A percentile compares a stretch with the other conserved stretches of the same genome.
phyloP scores from a whole-genome alignment of 495 filamentous ascomycete species.

The Neurospora tetrasperma region DNA sequence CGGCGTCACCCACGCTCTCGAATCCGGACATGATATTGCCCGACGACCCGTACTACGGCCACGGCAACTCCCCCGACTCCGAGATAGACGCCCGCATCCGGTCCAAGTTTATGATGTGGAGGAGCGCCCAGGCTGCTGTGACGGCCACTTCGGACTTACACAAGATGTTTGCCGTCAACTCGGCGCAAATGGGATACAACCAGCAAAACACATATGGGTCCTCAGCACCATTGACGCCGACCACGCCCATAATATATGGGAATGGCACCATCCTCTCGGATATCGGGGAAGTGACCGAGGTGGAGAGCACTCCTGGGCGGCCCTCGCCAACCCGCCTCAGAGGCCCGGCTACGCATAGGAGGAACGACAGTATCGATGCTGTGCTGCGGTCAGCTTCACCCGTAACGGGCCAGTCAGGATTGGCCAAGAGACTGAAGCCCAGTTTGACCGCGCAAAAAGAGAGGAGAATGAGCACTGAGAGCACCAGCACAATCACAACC shows the following conservation, averaged over 20 bases:
- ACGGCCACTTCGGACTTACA: constrained; percentile 24
- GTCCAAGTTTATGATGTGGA: constrained; percentile 36
- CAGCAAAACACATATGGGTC: constrained; percentile 30
- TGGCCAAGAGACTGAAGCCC: constrained; percentile 33
- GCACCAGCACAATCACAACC: constrained; percentile 41
- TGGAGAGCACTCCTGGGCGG: constrained; percentile 40
- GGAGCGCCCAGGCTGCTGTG: constrained; percentile 25
- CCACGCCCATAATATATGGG: constrained; percentile 48
- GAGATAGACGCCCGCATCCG: constrained; percentile 25
- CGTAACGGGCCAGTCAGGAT: constrained; percentile 10
- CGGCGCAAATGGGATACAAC: constrained; percentile 6
- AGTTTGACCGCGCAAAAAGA: constrained; percentile 20
- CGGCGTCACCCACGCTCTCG: constrained; percentile 75
- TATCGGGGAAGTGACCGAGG: constrained; percentile 61
- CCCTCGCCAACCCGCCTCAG: constrained; percentile 17
- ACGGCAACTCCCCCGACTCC: constrained; percentile 36
- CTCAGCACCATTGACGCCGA: constrained; percentile 42
- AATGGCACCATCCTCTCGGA: constrained; percentile 58
- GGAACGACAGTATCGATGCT: background rate
- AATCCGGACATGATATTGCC: constrained; percentile 93
- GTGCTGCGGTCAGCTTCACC: constrained; percentile 7
- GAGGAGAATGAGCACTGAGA: constrained; percentile 33
- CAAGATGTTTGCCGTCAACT: constrained; percentile 21
- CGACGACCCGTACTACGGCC: constrained; percentile 42
- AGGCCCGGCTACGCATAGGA: background rate